Evolutionary conservation across 331 rosid genomes (phyloP), one percentile per base, ranked within the genome.

Genomic region (Stylosanthes scabra): DNA sequence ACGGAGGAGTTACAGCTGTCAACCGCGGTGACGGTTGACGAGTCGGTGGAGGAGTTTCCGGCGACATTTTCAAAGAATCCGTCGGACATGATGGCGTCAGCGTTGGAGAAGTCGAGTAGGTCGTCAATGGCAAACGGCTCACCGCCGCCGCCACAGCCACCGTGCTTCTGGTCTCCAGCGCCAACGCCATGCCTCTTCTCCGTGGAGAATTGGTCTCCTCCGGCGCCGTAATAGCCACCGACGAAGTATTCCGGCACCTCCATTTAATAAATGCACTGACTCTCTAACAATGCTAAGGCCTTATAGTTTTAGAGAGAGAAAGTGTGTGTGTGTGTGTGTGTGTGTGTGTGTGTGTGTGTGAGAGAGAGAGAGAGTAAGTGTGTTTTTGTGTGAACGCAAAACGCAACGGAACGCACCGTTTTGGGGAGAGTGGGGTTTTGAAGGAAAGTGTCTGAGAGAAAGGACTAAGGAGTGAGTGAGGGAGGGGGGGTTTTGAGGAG

Each of bases 401-500:
- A 34, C 39, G 39, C 39, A 34, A 34, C 39, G 39, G 39, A 25
- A n/a, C 66, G 79, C 82, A 47, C 55, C 83, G 81, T 66, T 78
- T 82, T 27, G 79, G 27, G 37, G 68, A 65, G n/a, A n/a, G n/a
- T n/a, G n/a, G n/a, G n/a, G n/a, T n/a, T 11, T 47, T 50, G 75
- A 37, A 37, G 40, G 52, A 11, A 9, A 2, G 70, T 72, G 67
- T 46, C 61, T 37, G 82, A 45, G 76, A 68, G 83, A 14, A 70
- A 74, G 46, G 54, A 16, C 83, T 29, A 70, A 74, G 46, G 54
- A 16, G 84, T 29, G 81, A 28, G 82, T 40, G 81, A 80, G 1
- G 85, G 74, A 68, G 89, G 91, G 96, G 86, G 92, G 96, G 86
- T 84, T 95, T 95, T 92, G 96, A 95, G 85, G 93, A 90, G 87